A percentile compares a stretch with the other conserved stretches of the same genome.
These are phyloP conservation scores for Citrus reticulata DNA, from an alignment of 345 rosid species.

Conservation along the genomic window DNA sequence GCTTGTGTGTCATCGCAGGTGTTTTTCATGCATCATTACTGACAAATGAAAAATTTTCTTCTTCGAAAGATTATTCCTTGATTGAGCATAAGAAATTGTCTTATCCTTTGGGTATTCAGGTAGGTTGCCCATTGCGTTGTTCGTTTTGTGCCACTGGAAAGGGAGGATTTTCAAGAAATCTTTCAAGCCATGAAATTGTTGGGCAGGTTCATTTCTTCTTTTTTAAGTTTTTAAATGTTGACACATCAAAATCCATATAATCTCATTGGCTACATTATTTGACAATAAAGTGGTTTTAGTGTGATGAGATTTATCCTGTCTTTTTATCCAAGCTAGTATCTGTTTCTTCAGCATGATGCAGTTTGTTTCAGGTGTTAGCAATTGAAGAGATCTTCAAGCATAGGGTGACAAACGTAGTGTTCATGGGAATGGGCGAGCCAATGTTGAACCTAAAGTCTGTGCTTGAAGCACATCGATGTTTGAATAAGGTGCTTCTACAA, in stretches of 20 bases:
- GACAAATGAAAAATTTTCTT: neutral
- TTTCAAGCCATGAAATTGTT: slow-evolving; percentile 76
- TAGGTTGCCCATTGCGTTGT: slow-evolving; percentile 92
- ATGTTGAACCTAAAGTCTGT: slow-evolving; percentile 93
- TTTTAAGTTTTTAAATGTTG: slow-evolving; percentile 1
- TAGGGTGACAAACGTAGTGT: slow-evolving; percentile 93
- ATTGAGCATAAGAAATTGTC: neutral
- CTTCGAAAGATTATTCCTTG: neutral
- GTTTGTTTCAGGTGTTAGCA: slow-evolving; percentile 63
- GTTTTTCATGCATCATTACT: neutral
- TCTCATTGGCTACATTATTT: neutral
- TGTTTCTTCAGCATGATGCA: neutral
- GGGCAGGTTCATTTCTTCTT: slow-evolving; percentile 59
- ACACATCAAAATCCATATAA: neutral
- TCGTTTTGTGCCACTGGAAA: slow-evolving; percentile 99
- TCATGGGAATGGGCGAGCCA: slow-evolving; percentile 99
- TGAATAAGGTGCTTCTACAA: slow-evolving; percentile 66
- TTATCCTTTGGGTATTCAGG: slow-evolving; percentile 43
- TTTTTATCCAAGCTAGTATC: neutral
- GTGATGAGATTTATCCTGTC: neutral
- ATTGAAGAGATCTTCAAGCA: slow-evolving; percentile 86
- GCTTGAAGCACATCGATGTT: slow-evolving; percentile 85
- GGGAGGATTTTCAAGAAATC: slow-evolving; percentile 96
- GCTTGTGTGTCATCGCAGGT: slow-evolving; percentile 98
- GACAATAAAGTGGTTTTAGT: neutral